Base-by-base conservation (phyloP, 2,329 filamentous ascomycete species). In the Hymenotorrendiella dingleyae region DNA sequence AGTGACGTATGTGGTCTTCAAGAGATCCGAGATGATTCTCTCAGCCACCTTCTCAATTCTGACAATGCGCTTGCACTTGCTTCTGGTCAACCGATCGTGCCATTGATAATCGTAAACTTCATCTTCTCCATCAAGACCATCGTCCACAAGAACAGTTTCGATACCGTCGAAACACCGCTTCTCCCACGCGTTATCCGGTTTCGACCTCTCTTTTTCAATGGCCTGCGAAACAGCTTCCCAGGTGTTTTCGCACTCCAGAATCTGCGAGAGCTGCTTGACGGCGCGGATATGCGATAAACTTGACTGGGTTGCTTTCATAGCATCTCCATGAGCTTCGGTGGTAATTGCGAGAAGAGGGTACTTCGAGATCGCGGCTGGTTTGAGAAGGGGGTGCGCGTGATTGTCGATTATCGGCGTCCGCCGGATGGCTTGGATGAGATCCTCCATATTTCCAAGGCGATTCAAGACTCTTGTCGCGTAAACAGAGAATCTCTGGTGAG, bases 91-190 rank as follows among this genome's bases (percentile, higher is more conserved):
- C 17, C 70, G 65, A 58, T 84, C 73, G 58, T 88, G 82, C 74
- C 79, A 84, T 4, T 66, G 57, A 53, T 78, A 85, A 0, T 69
- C 60, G 52, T 84, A 73, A 2, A 78, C 73, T 16, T 74, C 67
- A 6, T 74, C 70, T 2, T 67, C 66, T 11, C 69, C 66, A 40
- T 75, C 72, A 6, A 91, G 65, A 0, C 86, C 82, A 62, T 93
- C 86, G 53, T 93, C 87, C n/a, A 94, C 73, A 1, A 94, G 69
- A 9, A 91, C 69, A 1, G 76, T 78, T 59, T 90, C 80, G 21
- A 86, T 84, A 1, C 86, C 86, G 10, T 76, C 64, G 4, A 94
- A 71, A 54, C 86, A 93, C 48, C 69, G 71, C 33, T 66, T 69
- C 9, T 77, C 69, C 69, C 88, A 79, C 3, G 63, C 71, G 4